Base-by-base conservation (phyloP, 306 rosid species). In the Malus sieversii region DNA sequence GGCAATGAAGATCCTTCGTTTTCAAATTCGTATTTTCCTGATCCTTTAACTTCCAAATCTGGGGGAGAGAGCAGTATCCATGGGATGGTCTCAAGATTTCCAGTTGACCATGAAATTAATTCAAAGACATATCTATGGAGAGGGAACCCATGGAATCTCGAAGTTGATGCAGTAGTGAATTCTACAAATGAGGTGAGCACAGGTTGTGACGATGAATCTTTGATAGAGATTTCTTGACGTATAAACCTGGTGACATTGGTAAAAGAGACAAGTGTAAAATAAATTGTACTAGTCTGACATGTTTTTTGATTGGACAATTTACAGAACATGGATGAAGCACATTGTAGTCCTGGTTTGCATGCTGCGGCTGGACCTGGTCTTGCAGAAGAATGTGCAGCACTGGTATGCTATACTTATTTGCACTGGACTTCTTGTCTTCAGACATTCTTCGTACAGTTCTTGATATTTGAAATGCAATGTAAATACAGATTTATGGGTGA, bases 291-390 rank as follows among this genome's bases (percentile, higher is more conserved):
- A 46, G 40, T 77, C 67, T 75, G 70, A 82, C 46, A 60, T 33
- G 59, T 14, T 76, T 75, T 84, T 73, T 22, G 14, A 70, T 73
- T 80, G 63, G 78, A 59, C 81, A 73, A 75, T 30, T 75, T 57
- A 76, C 91, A 96, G 99, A 77, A 84, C 83, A 78, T 96, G 97
- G 99, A 96, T 83, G 99, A 96, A 88, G 92, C 90, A 76, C 97
- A 92, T 84, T 92, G 99, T 84, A 96, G 98, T 84, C 86, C 92
- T 32, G 99, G 98, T 27, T 75, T 92, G 87, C 98, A 90, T 85
- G 92, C 96, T 68, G 98, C 98, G 20, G 97, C 99, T 79, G 99
- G 99, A 86, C 97, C 98, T 78, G 97, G 92, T 81, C 97, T 96
- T 83, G 88, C 89, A 27, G 99, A 96, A 88, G 99, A 96, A 86